Percentiles rank a stretch among this genome's conserved stretches.
Conservation (phyloP, 192 early-diverging fungal genomes). For the Ambispora gerdemannii region DNA sequence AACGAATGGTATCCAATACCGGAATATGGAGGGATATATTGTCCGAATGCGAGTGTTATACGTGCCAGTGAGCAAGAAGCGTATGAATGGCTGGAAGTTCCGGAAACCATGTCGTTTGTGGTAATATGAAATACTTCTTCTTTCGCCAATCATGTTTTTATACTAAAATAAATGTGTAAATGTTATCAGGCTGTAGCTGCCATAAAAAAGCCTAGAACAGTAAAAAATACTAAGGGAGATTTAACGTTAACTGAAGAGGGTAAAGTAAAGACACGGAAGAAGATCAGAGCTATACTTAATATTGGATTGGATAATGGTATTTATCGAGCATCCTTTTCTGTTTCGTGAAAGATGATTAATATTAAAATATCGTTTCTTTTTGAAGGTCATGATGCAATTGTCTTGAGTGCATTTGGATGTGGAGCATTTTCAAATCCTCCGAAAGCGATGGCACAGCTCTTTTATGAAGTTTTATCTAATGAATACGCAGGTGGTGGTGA, state of each 20-base stretch:
- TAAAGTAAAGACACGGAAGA: constrained; percentile 36
- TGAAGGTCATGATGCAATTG: constrained; percentile 43
- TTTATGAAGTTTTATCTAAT: constrained; percentile 39
- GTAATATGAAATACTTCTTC: constrained; percentile 28
- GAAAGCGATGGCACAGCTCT: constrained; percentile 36
- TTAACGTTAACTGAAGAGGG: constrained; percentile 37
- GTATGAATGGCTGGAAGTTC: constrained; percentile 39
- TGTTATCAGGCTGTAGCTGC: constrained; percentile 38
- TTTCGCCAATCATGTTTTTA: not conserved
- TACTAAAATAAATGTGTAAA: not conserved
- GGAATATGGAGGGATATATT: constrained; percentile 40
- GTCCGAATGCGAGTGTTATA: constrained; percentile 42
- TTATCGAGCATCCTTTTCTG: not conserved
- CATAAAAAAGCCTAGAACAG: constrained; percentile 35
- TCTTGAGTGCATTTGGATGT: constrained; percentile 43
- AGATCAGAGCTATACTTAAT: constrained; percentile 43
- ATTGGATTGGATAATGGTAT: constrained; percentile 44
- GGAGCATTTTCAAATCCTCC: constrained; percentile 42
- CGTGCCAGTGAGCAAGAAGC: constrained; percentile 32
- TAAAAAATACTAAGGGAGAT: constrained; percentile 31
- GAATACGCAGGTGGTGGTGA: constrained; percentile 38
- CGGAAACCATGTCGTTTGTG: constrained; percentile 44
- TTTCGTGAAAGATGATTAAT: not conserved
- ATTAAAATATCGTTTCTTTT: not conserved
- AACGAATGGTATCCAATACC: constrained; percentile 43